Evolutionary conservation across 805 yeast species (phyloP), one percentile per base, ranked within the genome.

Genomic region (Candida vaughaniae): DNA sequence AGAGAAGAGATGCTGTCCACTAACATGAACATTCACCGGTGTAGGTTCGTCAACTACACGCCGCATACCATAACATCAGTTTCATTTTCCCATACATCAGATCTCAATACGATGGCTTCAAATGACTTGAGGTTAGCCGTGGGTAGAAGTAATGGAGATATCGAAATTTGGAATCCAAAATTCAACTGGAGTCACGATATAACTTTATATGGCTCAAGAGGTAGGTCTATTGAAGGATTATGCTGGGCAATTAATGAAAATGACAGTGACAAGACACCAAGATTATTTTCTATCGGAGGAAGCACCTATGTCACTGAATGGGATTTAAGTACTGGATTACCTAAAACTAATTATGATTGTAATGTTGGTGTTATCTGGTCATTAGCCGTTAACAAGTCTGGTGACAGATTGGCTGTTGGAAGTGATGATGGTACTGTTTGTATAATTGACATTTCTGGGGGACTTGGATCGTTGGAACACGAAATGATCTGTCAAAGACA

Each of bases 351-450:
- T 57, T 80, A 80, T 53, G 95, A 90, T 56, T 87, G 96, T 65
- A 87, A 89, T 56, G 85, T 95, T 3, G 97, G 98, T 23, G 81
- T 88, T 12, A 84, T 89, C 38, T 93, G 99, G 99, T 85, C 95
- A 6, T 61, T 90, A 31, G 80, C 84, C 4, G 77, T 80, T 16
- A 81, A 80, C 45, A 71, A 73, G 16, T 64, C 73, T 16, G 85
- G 82, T 31, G 63, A 73, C 41, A 78, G 72, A 49, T 64, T 93
- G 23, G 87, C 96, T 1, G 85, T 86, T 1, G 99, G 98, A 3
- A 91, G 98, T 60, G 99, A 93, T 49, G 95, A 90, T 55, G 99
- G 99, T 16, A 71, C 87, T 5, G 89, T 91, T 7, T 95, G 85
- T 1, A 59, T 93, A 3, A 70, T 89, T 12, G 88, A 88, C 53